Evolutionary conservation across 2,329 filamentous ascomycete species (phyloP), one percentile per base, ranked within the genome.

Genomic region (Plectosphaerella sp.): DNA sequence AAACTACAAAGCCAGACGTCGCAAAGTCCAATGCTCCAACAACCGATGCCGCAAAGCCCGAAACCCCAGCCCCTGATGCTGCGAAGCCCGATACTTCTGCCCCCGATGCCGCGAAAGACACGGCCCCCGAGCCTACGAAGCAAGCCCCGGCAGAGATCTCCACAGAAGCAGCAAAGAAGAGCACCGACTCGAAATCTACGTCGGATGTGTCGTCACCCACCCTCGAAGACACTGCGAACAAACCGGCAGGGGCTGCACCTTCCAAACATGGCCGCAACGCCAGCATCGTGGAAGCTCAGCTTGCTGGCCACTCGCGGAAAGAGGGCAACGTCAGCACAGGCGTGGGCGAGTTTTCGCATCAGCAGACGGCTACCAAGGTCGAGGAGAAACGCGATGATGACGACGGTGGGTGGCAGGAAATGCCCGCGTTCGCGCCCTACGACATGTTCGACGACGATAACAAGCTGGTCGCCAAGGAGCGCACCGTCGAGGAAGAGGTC

Each of bases 371-470:
- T 10, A 72, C 79, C 15, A 76, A 83, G 56, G 76, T 79, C 41
- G 73, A 82, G 12, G 71, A 78, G 12, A 73, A 80, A 45, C 72
- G 77, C 12, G 70, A 80, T 3, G 74, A 81, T 11, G 83, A 83
- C 6, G 88, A 88, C n/a, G 85, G 74, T 1, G 83, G 79, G 49
- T 99, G 94, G 94, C 91, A 97, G 72, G 82, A 84, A 3, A 99
- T 99, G 94, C 94, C 93, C 2, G 85, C 94, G 1, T 91, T 92
- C 63, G 94, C 92, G 8, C 87, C 88, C 37, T 95, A 94, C 66
- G 93, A 97, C 69, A 88, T 96, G 59, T 99, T 97, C 68, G 91
- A 99, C 65, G 94, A 99, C 62, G 87, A 96, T 67, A 89, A 96
- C 60, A 89, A 82, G 59, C 78, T 99, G 25, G 79, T 99, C 58